Evolutionary conservation across 1,139 yeast genomes (phyloP).

Genomic region (Yarrowia galli): DNA sequence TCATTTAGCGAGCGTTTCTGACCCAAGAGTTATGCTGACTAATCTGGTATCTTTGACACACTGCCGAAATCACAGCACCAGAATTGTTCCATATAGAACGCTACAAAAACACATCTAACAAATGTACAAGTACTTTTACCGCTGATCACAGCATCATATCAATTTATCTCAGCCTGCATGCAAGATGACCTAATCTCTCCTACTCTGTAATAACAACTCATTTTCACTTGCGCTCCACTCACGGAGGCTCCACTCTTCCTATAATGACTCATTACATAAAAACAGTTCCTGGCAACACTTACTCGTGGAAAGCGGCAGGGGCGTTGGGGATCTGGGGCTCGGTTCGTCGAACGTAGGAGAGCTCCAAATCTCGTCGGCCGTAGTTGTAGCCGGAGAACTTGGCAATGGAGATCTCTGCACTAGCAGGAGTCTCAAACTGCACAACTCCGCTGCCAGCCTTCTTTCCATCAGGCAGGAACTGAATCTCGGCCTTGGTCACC

Average conservation of each 20-base stretch:
- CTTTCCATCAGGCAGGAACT: constrained; percentile 67
- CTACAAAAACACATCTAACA: no score
- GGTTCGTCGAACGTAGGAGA: constrained; percentile 60
- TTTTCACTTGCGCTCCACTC: constrained; percentile 36
- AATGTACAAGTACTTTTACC: background rate
- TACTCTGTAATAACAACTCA: constrained; percentile 30
- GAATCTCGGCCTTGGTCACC: constrained; percentile 80
- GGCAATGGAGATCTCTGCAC: constrained; percentile 76
- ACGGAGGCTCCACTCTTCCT: constrained; percentile 38
- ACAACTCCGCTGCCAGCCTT: constrained; percentile 88
- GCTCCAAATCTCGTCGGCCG: constrained; percentile 76
- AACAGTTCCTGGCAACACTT: constrained; percentile 3
- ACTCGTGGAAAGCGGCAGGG: constrained; percentile 38
- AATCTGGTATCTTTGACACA: no score
- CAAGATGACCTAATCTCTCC: constrained; percentile 33
- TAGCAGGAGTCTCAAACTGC: constrained; percentile 69
- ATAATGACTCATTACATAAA: constrained; percentile 36
- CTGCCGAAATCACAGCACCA: no score
- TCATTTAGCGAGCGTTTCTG: no score
- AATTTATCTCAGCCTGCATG: constrained; percentile 34
- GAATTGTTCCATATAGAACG: no score
- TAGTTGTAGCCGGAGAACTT: constrained; percentile 81
- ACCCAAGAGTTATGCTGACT: no score
- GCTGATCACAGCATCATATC: constrained; percentile 26
- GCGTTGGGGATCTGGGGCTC: constrained; percentile 35